Evolutionary conservation across 805 yeast genomes (phyloP).

Genomic region (baker's yeast (Saccharomyces cerevisiae)): DNA sequence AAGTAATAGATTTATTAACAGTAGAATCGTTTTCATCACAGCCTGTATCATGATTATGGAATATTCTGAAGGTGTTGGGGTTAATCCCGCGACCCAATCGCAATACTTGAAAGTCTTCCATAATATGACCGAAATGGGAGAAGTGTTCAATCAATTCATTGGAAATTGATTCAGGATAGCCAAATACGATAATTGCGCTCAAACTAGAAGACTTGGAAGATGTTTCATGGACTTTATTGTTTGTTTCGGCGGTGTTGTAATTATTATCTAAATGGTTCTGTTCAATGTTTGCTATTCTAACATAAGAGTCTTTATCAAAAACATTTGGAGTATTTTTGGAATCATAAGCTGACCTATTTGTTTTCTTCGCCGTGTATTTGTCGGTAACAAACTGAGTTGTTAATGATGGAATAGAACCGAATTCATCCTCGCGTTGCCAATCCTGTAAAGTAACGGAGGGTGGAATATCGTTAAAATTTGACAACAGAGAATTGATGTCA

Average conservation of each 20-base stretch:
- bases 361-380: not conserved
- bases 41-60: not conserved
- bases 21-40: constrained; percentile 7
- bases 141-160: constrained; percentile 59
- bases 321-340: constrained; percentile 7
- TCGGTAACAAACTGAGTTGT: constrained; percentile 1
- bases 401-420: constrained; percentile 8
- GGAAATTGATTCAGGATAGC: constrained; percentile 71
- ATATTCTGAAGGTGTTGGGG: not conserved
- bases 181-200: constrained; percentile 69
- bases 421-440: not conserved
- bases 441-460: not conserved
- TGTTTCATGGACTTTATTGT: not conserved
- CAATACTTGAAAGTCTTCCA: constrained; percentile 56
- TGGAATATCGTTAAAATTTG: not conserved
- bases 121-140: constrained; percentile 63
- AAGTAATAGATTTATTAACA: constrained; percentile 17
- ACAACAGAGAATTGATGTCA: not conserved
- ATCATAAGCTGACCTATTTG: not conserved
- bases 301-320: constrained; percentile 12
- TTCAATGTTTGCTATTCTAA: not conserved
- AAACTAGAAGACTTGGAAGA: constrained; percentile 29
- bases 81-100: constrained; percentile 3
- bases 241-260: constrained; percentile 3
- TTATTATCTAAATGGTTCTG: not conserved